Evolutionary conservation across 768 basidiomycete genomes (phyloP).

Genomic region (Tylopilus plumbeoviolaceoides): DNA sequence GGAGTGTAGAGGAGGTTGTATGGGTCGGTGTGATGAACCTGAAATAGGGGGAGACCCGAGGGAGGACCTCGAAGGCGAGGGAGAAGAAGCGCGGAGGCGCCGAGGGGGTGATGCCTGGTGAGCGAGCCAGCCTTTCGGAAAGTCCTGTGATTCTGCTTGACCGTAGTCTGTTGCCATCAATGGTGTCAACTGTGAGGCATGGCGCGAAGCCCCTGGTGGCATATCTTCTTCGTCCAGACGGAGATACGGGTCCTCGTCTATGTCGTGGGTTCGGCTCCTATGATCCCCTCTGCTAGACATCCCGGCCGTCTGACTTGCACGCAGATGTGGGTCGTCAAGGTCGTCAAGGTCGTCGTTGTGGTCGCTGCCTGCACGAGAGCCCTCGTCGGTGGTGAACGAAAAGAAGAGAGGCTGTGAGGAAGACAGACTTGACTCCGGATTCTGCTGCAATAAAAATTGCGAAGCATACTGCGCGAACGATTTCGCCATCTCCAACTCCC

Average conservation of each 20-base stretch:
- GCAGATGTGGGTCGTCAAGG: constrained; percentile 72
- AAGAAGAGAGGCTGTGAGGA: constrained; percentile 81
- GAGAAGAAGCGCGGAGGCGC: constrained; percentile 39
- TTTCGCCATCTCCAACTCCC: constrained; percentile 44
- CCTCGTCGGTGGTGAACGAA: constrained; percentile 79
- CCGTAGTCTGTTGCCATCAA: constrained; percentile 34
- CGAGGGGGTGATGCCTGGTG: constrained; percentile 66
- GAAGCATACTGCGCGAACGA: constrained; percentile 83
- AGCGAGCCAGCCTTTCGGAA: constrained; percentile 62
- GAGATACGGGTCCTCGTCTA: constrained; percentile 75
- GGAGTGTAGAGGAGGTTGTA: constrained; percentile 31
- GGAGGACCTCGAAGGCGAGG: constrained; percentile 33
- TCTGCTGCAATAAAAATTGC: constrained; percentile 65
- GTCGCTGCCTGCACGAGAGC: constrained; percentile 46
- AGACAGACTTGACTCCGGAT: constrained; percentile 49
- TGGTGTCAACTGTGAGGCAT: constrained; percentile 35
- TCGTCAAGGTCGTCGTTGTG: constrained; percentile 60
- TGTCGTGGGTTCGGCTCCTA: constrained; percentile 29
- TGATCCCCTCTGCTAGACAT: constrained; percentile 27
- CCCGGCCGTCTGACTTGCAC: constrained; percentile 32
- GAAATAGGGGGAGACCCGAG: constrained; percentile 34
- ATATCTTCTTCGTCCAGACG: constrained; percentile 67
- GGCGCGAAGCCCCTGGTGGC: constrained; percentile 34
- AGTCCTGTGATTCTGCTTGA: constrained; percentile 38
- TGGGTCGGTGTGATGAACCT: constrained; percentile 26